phyloP scores from a whole-genome alignment of 2,329 filamentous ascomycete species.

The Akanthomyces lecanii region DNA sequence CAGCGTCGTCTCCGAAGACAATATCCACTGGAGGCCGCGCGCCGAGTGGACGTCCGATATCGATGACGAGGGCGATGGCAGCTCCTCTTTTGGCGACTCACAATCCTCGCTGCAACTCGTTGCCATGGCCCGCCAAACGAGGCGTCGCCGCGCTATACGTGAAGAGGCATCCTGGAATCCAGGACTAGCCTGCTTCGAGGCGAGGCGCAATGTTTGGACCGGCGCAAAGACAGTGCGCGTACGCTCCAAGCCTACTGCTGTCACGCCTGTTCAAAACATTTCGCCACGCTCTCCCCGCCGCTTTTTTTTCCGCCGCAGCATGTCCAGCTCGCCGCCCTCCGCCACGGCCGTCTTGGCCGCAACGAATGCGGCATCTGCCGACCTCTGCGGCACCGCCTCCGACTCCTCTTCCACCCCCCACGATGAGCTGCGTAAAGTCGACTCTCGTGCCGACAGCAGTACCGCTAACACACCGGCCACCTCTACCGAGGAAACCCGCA shows the following conservation, averaged over 20 bases:
- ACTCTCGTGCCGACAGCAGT: constrained; percentile 25
- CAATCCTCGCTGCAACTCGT: constrained; percentile 39
- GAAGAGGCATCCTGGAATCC: constrained; percentile 74
- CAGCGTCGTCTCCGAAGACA: constrained; percentile 54
- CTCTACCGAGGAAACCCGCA: constrained; percentile 13
- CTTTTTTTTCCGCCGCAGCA: constrained; percentile 46
- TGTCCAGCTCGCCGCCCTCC: constrained; percentile 37
- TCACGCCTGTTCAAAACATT: constrained; percentile 33
- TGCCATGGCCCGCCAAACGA: constrained; percentile 48
- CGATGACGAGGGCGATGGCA: constrained; percentile 43
- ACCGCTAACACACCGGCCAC: constrained; percentile 3
- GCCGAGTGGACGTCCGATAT: constrained; percentile 56
- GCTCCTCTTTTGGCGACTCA: constrained; percentile 45
- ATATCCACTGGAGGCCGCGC: constrained; percentile 45
- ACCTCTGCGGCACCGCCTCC: constrained; percentile 32
- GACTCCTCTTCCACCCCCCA: constrained; percentile 41
- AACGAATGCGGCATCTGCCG: constrained; percentile 22
- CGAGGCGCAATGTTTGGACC: constrained; percentile 79
- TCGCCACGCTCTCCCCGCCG: constrained; percentile 46
- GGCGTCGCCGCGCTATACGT: constrained; percentile 52
- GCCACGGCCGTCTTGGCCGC: constrained; percentile 24
- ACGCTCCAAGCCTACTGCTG: constrained; percentile 44
- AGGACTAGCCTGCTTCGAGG: constrained; percentile 74
- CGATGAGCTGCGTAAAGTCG: constrained; percentile 30
- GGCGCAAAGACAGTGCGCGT: constrained; percentile 61